These are phyloP conservation scores for Phytopythium litorale DNA, from an alignment of 352 stramenopile species.

Conservation along the genomic window DNA sequence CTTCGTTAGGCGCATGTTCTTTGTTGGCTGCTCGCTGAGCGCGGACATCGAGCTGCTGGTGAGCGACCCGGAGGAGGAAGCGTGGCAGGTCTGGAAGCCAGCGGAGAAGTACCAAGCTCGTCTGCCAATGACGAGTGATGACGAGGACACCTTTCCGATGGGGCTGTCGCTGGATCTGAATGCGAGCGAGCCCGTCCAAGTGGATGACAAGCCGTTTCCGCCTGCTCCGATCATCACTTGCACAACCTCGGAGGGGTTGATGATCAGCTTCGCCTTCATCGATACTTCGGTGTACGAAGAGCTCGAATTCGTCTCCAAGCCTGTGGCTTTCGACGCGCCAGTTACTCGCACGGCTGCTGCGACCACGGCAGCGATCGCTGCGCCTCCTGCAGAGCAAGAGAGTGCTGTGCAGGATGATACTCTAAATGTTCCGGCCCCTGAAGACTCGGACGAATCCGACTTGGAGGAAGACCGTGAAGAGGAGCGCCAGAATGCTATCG, in stretches of 20 bases:
- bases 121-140: constrained; percentile 60
- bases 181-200: constrained; percentile 31
- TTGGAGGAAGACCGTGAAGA: constrained; percentile 47
- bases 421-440: constrained; percentile 1
- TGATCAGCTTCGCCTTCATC: constrained; percentile 69
- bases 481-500: constrained; percentile 36
- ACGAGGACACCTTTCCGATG: constrained; percentile 67
- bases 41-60: constrained; percentile 78
- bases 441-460: constrained; percentile 29
- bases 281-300: constrained; percentile 55
- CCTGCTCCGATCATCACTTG: constrained; percentile 51
- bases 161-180: constrained; percentile 61
- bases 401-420: background rate
- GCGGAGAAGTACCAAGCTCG: constrained; percentile 72
- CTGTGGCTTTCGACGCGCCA: constrained; percentile 19
- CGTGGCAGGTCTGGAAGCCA: constrained; percentile 75
- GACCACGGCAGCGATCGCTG: background rate
- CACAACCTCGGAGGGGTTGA: constrained; percentile 51
- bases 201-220: constrained; percentile 46
- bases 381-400: background rate
- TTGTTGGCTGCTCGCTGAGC: constrained; percentile 71
- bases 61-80: constrained; percentile 44
- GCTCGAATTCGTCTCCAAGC: constrained; percentile 35
- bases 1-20: constrained; percentile 64
- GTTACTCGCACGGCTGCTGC: constrained; percentile 8